phyloP scores from a whole-genome alignment of 2,329 filamentous ascomycete genomes.

The Basipetospora chlamydospora region DNA sequence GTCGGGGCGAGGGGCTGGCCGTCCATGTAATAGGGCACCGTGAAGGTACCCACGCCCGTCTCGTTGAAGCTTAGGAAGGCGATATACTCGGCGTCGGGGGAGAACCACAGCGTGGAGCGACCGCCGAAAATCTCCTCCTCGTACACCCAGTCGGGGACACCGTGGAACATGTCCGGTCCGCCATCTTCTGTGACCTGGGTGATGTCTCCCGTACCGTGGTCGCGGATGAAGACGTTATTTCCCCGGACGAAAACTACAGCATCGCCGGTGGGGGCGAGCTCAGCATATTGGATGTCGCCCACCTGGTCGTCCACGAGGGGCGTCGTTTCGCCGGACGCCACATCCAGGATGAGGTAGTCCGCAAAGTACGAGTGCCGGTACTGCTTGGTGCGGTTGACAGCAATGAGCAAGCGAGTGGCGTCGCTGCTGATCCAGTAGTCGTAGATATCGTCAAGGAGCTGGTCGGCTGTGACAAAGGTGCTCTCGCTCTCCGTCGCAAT shows the following conservation, averaged over 20 bases:
- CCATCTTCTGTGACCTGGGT: slow-evolving; percentile 45
- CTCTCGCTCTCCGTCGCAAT: slow-evolving; percentile 39
- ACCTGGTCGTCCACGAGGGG: slow-evolving; percentile 43
- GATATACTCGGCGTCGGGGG: slow-evolving; percentile 68
- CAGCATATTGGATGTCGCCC: slow-evolving; percentile 54
- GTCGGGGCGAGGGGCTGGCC: slow-evolving; percentile 38
- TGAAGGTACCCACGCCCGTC: slow-evolving; percentile 52
- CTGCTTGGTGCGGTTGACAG: slow-evolving; percentile 52
- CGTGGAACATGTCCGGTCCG: slow-evolving; percentile 47
- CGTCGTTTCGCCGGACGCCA: slow-evolving; percentile 36
- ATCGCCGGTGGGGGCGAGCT: slow-evolving; percentile 39
- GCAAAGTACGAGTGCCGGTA: slow-evolving; percentile 56
- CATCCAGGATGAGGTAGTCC: slow-evolving; percentile 50
- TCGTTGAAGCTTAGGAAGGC: slow-evolving; percentile 83
- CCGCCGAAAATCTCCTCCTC: slow-evolving; percentile 49
- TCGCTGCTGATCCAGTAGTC: slow-evolving; percentile 50
- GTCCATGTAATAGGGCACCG: slow-evolving; percentile 52
- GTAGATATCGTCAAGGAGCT: slow-evolving; percentile 37
- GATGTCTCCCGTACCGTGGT: slow-evolving; percentile 27
- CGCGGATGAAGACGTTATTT: slow-evolving; percentile 45
- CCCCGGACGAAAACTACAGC: slow-evolving; percentile 52
- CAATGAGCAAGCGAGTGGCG: slow-evolving; percentile 42
- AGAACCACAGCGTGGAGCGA: slow-evolving; percentile 84
- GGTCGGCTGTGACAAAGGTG: slow-evolving; percentile 42
- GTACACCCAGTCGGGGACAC: slow-evolving; percentile 68